Evolutionary conservation across 2,329 filamentous ascomycete species (phyloP).

Genomic region (Eurotiales sp.): DNA sequence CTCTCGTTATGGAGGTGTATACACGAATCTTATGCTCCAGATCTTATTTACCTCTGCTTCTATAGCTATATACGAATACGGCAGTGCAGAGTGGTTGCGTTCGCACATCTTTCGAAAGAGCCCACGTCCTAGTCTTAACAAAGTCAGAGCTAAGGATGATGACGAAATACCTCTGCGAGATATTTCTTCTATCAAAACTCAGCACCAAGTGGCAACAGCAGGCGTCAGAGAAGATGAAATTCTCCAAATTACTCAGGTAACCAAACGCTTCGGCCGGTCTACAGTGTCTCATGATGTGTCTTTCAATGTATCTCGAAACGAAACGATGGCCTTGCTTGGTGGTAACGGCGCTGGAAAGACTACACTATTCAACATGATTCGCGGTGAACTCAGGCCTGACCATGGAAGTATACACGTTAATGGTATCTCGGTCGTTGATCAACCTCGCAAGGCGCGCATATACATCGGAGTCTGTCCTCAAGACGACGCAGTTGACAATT

Average conservation of each 20-base stretch:
- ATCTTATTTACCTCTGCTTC: neutral
- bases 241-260: slow-evolving; percentile 73
- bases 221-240: slow-evolving; percentile 55
- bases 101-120: neutral
- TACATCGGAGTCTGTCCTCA: slow-evolving; percentile 90
- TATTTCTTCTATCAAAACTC: neutral
- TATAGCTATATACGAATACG: slow-evolving; percentile 1
- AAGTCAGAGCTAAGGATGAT: slow-evolving; percentile 43
- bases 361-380: slow-evolving; percentile 82
- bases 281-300: slow-evolving; percentile 84
- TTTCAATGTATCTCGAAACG: slow-evolving; percentile 73
- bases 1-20: slow-evolving; percentile 74
- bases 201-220: neutral
- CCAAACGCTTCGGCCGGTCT: slow-evolving; percentile 72
- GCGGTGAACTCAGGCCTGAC: slow-evolving; percentile 78
- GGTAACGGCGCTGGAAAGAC: slow-evolving; percentile 91
- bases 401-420: slow-evolving; percentile 81
- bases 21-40: slow-evolving; percentile 76
- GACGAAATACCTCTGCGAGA: slow-evolving; percentile 38
- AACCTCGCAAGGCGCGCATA: slow-evolving; percentile 67
- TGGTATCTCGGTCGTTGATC: slow-evolving; percentile 67
- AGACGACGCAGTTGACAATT: slow-evolving; percentile 80
- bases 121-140: slow-evolving; percentile 15
- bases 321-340: slow-evolving; percentile 84
- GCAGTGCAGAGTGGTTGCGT: neutral